Base-by-base conservation (phyloP, 192 early-diverging fungal species). In the Umbelopsis sp. region DNA sequence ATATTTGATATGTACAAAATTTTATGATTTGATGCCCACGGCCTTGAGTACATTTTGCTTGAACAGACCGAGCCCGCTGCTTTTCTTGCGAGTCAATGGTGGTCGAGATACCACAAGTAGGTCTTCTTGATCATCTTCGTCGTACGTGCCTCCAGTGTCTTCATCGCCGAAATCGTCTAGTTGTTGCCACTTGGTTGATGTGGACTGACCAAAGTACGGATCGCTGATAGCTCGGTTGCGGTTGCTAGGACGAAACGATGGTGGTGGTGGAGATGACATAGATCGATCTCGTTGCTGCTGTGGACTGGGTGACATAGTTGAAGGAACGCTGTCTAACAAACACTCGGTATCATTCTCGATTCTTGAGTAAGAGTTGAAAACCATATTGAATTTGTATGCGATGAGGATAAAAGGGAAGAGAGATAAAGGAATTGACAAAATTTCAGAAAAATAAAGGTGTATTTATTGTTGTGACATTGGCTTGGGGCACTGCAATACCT, bases 21-120 rank as follows among this genome's bases (percentile, higher is more conserved):
- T 4, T 20, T 16, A 20, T 1, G 48, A 49, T 49, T 61, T 61
- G 55, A 61, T 35, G 25, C 55, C 55, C 3, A 61, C 55, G 1
- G 55, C 55, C 16, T 61, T 61, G 10, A 61, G 55, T 16, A 61
- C 55, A n/a, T 30, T 30, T 35, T 61, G 55, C 16, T 61, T 61
- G 30, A 61, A 61, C 3, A 35, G 13, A 4, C 55, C 55, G 3
- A 61, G 33, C 3, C 48, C 48, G 27, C 55, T 61, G 18, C 55
- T 33, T 33, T 61, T 61, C 30, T 61, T 61, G 3, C 30, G 55
- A 37, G 55, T 12, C 11, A 61, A 16, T 0, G 13, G 15, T 16
- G 55, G 55, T 18, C 30, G 27, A 16, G 55, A 16, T 6, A 16
- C 5, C 27, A 25, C 12, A 10, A 61, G 30, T 15, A 61, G 12